A percentile compares a stretch with the other conserved stretches of the same genome.
phyloP scores from a whole-genome alignment of 257 asterid species.

The Penstemon davidsonii region DNA sequence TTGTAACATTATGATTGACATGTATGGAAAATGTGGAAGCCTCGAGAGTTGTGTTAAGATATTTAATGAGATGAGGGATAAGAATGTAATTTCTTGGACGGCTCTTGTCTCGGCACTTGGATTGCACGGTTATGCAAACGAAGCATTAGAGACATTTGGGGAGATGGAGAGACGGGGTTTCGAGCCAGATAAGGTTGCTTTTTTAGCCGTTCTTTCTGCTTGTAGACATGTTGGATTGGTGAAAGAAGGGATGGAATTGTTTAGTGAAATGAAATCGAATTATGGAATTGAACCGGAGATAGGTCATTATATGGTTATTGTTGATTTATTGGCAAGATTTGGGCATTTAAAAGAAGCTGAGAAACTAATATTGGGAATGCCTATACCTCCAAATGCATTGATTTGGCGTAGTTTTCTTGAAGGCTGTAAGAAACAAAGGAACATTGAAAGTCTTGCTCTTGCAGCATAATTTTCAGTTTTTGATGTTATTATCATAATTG shows the following conservation, averaged over 20 bases:
- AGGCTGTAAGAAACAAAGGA: slow-evolving; percentile 66
- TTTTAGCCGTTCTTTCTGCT: slow-evolving; percentile 69
- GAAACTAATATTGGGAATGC: slow-evolving; percentile 64
- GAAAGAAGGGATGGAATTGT: slow-evolving; percentile 62
- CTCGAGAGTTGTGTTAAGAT: slow-evolving; percentile 52
- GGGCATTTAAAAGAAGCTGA: slow-evolving; percentile 77
- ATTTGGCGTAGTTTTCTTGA: slow-evolving; percentile 80
- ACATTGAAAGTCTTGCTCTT: slow-evolving; percentile 15
- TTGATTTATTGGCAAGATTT: slow-evolving; percentile 70
- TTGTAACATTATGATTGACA: slow-evolving; percentile 66
- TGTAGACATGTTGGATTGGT: slow-evolving; percentile 83
- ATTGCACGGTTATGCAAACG: slow-evolving; percentile 60
- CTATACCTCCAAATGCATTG: slow-evolving; percentile 71
- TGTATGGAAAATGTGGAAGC: slow-evolving; percentile 89
- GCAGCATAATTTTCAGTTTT: slow-evolving; percentile 26
- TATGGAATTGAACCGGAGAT: slow-evolving; percentile 69
- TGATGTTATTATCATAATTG: too few species aligned
- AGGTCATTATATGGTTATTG: slow-evolving; percentile 65
- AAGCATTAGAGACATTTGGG: slow-evolving; percentile 54
- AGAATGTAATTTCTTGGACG: slow-evolving; percentile 75
- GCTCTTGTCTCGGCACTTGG: slow-evolving; percentile 66
- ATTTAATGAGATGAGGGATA: slow-evolving; percentile 45
- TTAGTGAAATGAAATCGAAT: slow-evolving; percentile 49
- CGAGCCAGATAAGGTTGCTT: slow-evolving; percentile 67
- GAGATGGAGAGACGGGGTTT: slow-evolving; percentile 62